Evolutionary conservation across 805 yeast genomes (phyloP).

Genomic region (Tetrapisispora iriomotensis): DNA sequence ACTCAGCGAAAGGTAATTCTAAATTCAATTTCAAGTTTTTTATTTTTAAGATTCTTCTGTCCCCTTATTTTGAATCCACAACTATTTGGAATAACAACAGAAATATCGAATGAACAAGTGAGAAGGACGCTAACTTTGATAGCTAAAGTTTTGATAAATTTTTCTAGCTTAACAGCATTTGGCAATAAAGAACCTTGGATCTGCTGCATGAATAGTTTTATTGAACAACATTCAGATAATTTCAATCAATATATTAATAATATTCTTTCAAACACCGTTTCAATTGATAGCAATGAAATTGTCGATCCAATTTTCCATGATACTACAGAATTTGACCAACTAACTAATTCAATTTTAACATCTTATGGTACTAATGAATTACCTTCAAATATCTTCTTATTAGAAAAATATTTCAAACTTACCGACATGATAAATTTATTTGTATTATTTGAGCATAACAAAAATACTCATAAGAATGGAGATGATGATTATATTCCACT

Average conservation of each 20-base stretch:
- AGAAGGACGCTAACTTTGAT: slow-evolving; percentile 74
- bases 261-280: no score
- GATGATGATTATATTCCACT: background rate
- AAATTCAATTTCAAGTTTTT: slow-evolving; percentile 72
- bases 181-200: slow-evolving; percentile 81
- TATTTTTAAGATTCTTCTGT: slow-evolving; percentile 76
- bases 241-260: slow-evolving; percentile 60
- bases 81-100: slow-evolving; percentile 58
- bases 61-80: slow-evolving; percentile 91
- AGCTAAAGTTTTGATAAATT: slow-evolving; percentile 68
- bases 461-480: background rate
- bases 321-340: background rate
- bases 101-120: slow-evolving; percentile 59
- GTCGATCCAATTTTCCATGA: background rate
- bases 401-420: background rate
- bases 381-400: background rate
- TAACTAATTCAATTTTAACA: no score
- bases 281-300: no score
- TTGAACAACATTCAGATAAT: slow-evolving; percentile 47
- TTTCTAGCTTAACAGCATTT: slow-evolving; percentile 68
- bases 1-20: slow-evolving; percentile 32
- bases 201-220: slow-evolving; percentile 56
- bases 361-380: no score
- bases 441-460: background rate
- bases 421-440: background rate